phyloP scores from a whole-genome alignment of 139 green algal species.

The Chlorella sp. region DNA sequence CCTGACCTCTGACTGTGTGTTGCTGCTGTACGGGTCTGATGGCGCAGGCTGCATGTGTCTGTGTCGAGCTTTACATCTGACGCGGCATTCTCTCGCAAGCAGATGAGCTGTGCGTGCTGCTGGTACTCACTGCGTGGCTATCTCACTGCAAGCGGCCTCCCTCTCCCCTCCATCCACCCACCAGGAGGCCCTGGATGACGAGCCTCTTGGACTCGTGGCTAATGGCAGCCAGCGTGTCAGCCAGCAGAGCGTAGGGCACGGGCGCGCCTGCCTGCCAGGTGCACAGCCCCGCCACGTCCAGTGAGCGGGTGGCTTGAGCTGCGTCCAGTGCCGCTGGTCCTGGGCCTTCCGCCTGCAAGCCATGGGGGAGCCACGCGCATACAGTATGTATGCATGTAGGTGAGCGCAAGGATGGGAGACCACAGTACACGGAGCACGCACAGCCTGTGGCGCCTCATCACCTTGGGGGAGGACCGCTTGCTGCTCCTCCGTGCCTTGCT shows the following conservation, averaged over 20 bases:
- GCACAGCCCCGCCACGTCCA: conserved; percentile 32
- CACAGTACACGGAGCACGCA: too few relatives aligned
- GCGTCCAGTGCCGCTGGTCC: conserved; percentile 53
- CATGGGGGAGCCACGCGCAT: too few relatives aligned
- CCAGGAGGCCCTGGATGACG: conserved; percentile 60
- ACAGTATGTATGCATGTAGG: too few relatives aligned
- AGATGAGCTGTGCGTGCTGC: too few relatives aligned
- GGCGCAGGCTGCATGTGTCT: too few relatives aligned
- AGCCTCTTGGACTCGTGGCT: conserved; percentile 51
- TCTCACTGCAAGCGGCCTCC: background rate
- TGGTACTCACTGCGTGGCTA: background rate
- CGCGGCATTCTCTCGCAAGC: background rate
- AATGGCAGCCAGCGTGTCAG: conserved; percentile 66
- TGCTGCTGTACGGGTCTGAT: too few relatives aligned
- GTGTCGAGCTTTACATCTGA: background rate
- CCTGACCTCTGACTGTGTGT: too few relatives aligned
- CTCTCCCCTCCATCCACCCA: background rate
- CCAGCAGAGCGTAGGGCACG: conserved; percentile 77
- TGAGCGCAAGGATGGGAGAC: too few relatives aligned
- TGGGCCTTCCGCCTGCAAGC: conserved; percentile 59
- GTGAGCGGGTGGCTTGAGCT: conserved; percentile 31
- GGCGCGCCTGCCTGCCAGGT: conserved; percentile 42
- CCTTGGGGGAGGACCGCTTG: too few relatives aligned
- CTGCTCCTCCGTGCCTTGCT: too few relatives aligned
- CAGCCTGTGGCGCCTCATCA: too few relatives aligned